These are phyloP conservation scores for Marchantia polymorpha DNA, from an alignment of 225 moss, liverwort and hornwort genomes.

Conservation along the genomic window DNA sequence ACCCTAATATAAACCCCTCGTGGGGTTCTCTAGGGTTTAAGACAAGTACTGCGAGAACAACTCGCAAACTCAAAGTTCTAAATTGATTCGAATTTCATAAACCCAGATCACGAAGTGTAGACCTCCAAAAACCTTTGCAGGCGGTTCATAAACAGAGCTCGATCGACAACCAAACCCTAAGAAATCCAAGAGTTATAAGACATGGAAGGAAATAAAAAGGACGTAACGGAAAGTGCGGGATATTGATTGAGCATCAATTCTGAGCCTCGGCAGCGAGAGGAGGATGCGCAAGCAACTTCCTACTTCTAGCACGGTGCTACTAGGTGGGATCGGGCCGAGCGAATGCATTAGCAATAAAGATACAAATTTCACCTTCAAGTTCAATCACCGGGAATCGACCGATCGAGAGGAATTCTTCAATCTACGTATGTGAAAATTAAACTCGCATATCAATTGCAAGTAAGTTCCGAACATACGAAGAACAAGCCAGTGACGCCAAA, in stretches of 20 bases:
- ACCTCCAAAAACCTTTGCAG: not conserved
- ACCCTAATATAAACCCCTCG: not conserved
- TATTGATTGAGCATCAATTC: not conserved
- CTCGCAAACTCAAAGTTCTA: not conserved
- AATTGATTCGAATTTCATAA: not conserved
- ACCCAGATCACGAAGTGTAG: no score
- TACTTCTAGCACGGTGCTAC: not conserved
- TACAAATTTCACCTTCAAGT: not conserved
- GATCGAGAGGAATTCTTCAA: not conserved
- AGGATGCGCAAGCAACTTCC: not conserved
- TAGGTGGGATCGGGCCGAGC: no score
- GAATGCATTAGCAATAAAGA: not conserved
- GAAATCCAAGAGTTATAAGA: not conserved
- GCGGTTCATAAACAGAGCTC: not conserved
- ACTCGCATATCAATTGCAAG: not conserved
- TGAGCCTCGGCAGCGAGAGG: not conserved
- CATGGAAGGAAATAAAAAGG: not conserved
- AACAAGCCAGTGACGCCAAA: not conserved
- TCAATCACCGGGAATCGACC: not conserved
- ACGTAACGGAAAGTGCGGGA: not conserved
- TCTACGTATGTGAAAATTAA: not conserved
- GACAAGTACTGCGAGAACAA: not conserved
- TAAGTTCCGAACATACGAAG: not conserved
- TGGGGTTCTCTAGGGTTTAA: not conserved
- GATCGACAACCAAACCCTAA: constrained; percentile 1